Conservation (phyloP, 1,139 yeast genomes). For the Geotrichum armillariae region DNA sequence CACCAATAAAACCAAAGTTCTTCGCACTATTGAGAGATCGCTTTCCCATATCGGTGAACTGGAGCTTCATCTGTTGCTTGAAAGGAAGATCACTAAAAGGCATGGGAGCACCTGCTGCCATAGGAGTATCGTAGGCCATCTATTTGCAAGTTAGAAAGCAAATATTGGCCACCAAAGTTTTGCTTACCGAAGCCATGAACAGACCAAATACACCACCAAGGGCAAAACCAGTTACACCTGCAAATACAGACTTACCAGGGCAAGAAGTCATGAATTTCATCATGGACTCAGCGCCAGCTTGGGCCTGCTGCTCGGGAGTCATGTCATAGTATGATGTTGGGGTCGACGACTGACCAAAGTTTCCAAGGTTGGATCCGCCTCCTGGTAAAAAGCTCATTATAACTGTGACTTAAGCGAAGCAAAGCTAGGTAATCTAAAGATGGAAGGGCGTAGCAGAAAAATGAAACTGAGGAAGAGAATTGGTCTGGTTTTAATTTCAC, state of each 20-base stretch:
- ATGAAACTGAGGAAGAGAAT: too few relatives aligned
- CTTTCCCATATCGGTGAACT: constrained; percentile 88
- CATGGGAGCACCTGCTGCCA: constrained; percentile 51
- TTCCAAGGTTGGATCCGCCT: constrained; percentile 19
- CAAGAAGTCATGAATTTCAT: constrained; percentile 86
- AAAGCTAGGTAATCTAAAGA: too few relatives aligned
- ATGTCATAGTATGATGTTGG: constrained; percentile 56
- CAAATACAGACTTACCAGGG: constrained; percentile 89
- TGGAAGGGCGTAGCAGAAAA: too few relatives aligned
- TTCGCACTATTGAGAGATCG: constrained; percentile 86
- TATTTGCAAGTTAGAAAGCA: constrained; percentile 8
- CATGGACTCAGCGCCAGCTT: constrained; percentile 84
- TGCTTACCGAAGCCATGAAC: constrained; percentile 85
- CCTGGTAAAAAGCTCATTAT: constrained; percentile 23
- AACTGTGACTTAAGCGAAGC: neutral
- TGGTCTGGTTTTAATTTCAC: too few relatives aligned
- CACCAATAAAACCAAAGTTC: constrained; percentile 92
- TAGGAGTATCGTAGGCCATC: constrained; percentile 78
- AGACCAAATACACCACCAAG: constrained; percentile 96
- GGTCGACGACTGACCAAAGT: constrained; percentile 10
- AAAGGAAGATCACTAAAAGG: constrained; percentile 79
- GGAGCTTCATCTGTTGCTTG: constrained; percentile 88
- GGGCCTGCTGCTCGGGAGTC: constrained; percentile 93
- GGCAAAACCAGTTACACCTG: constrained; percentile 93
- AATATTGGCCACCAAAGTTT: neutral